Conservation (phyloP, 129 eudicot genomes). For the Escallonia rubra region DNA sequence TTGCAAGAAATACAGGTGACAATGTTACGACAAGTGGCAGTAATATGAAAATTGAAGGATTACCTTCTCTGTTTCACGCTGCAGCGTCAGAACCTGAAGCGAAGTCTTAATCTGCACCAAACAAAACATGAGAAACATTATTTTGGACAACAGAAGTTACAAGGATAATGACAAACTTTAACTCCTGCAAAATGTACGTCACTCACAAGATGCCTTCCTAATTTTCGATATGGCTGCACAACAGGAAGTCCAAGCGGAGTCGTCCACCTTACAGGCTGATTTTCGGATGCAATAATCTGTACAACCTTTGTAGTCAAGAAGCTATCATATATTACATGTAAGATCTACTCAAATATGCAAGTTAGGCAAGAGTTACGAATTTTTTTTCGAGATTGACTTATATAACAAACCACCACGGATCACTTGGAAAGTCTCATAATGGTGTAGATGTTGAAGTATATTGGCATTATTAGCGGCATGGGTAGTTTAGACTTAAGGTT, state of each 20-base stretch:
- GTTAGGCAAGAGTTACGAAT: no score
- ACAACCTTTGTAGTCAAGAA: constrained; percentile 20
- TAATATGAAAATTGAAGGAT: background rate
- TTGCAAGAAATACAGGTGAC: background rate
- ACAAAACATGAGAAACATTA: background rate
- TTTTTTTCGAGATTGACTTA: no score
- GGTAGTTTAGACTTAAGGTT: no score
- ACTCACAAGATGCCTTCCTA: constrained; percentile 68
- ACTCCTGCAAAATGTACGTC: background rate
- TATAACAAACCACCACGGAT: no score
- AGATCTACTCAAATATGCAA: background rate
- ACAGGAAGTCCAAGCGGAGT: constrained; percentile 99
- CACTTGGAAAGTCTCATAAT: no score
- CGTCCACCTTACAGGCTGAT: constrained; percentile 87
- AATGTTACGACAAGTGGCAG: no score
- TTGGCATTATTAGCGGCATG: no score
- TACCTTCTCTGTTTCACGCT: constrained; percentile 84
- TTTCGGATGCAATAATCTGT: constrained; percentile 83
- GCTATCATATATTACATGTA: background rate
- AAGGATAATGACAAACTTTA: background rate
- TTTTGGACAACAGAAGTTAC: background rate
- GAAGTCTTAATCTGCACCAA: constrained; percentile 76
- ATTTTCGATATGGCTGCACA: constrained; percentile 87
- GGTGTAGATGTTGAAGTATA: no score
- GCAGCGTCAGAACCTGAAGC: constrained; percentile 77